A percentile compares a stretch with the other conserved stretches of the same genome.
Conservation (phyloP, 306 rosid genomes). For the Pyrus pyrifolia region DNA sequence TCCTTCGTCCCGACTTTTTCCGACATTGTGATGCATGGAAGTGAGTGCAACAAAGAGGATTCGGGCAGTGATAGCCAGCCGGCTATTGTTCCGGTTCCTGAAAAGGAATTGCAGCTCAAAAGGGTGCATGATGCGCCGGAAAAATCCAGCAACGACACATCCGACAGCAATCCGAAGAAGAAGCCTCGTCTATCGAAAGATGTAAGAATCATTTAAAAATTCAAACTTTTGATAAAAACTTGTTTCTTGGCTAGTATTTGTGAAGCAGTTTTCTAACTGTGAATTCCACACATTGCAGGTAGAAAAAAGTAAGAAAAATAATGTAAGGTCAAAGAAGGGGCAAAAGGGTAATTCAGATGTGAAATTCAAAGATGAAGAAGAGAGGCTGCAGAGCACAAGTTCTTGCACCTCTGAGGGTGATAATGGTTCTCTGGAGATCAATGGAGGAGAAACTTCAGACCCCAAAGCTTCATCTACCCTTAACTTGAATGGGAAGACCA, state of each 20-base stretch:
- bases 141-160: constrained; percentile 7
- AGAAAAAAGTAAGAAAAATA: constrained; percentile 38
- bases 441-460: constrained; percentile 39
- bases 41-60: constrained; percentile 26
- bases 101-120: constrained; percentile 33
- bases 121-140: constrained; percentile 41
- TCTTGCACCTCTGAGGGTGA: constrained; percentile 67
- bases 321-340: constrained; percentile 31
- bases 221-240: not conserved
- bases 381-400: constrained; percentile 44
- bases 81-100: constrained; percentile 20
- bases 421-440: constrained; percentile 46
- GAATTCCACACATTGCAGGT: constrained; percentile 26
- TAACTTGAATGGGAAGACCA: constrained; percentile 51
- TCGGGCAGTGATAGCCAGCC: constrained; percentile 10
- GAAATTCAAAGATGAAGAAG: constrained; percentile 38
- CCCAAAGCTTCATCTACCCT: constrained; percentile 30
- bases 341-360: constrained; percentile 25
- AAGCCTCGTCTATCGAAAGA: constrained; percentile 33
- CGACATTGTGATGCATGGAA: constrained; percentile 39
- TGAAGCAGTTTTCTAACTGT: not conserved
- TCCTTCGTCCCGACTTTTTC: constrained; percentile 28
- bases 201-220: constrained; percentile 32
- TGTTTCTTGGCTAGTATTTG: not conserved
- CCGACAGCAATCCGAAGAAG: constrained; percentile 38